Evolutionary conservation across 805 yeast species (phyloP), one percentile per base, ranked within the genome.

Genomic region (Citeromyces matritensis): DNA sequence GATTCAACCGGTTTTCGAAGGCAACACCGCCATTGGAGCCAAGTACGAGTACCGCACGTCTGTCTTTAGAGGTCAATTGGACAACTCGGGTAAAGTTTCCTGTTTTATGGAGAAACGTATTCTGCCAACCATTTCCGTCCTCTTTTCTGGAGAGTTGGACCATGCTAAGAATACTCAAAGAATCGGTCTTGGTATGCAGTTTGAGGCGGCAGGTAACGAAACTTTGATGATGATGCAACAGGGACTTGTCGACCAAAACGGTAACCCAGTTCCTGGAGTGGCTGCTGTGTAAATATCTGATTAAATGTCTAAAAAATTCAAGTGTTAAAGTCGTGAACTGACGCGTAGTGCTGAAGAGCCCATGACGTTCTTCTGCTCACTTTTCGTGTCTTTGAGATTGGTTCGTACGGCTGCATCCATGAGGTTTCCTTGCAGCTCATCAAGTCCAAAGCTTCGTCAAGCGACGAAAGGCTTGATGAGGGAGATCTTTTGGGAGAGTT

Each of bases 31-130:
- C 37, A 53, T 88, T 35, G 98, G 96, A 60, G 94, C 95, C 47
- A 91, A 88, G 63, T 88, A 88, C 60, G 97, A 91, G 64, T 91
- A 84, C 70, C 84, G 96, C 64, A 93, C 84, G 60, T 78, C 93
- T 36, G 77, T 84, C 33, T 85, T 85, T 73, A 76, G 98, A 60
- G 95, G 96, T 50, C 94, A 86, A 58, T 51, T 91, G 39, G 95
- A 85, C 60, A 73, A 93, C 32, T 64, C 69, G 37, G 98, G 98
- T 59, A 84, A 82, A 61, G 93, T 88, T 33, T 69, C 82, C 35
- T 82, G 85, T 46, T 74, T 85, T 65, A 65, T 91, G 54, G 98
- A 91, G 64, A 84, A 85, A 65, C 77, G 94, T 55, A 74, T 91
- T 33, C 67, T 86, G 48, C 97, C 97, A 49, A 83, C 94, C 31